Conservation (phyloP, 139 green algal species). For the Yamagishiella unicocca region DNA sequence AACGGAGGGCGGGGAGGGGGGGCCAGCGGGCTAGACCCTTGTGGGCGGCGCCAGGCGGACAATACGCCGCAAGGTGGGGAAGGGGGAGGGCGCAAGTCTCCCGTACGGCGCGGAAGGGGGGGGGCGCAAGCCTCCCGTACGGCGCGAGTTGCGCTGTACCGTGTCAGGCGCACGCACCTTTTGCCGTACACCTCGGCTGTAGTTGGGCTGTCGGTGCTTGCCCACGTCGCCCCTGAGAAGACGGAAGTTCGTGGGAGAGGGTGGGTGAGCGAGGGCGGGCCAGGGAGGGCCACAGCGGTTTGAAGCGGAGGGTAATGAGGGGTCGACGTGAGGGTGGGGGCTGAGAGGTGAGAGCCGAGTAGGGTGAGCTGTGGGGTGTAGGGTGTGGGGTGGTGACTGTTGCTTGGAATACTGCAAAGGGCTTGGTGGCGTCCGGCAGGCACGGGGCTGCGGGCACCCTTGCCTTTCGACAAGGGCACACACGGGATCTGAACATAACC, state of each 20-base stretch:
- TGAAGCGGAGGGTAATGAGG: background rate
- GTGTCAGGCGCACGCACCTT: background rate
- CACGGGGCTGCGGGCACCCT: too few relatives aligned
- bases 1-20: background rate
- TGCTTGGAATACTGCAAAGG: too few relatives aligned
- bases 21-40: background rate
- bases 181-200: slow-evolving; percentile 56
- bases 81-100: background rate
- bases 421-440: too few relatives aligned
- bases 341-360: background rate
- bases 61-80: background rate
- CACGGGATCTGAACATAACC: too few relatives aligned
- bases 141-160: background rate
- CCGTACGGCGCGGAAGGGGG: background rate
- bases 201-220: slow-evolving; percentile 47
- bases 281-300: too few relatives aligned
- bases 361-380: background rate
- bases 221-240: slow-evolving; percentile 57
- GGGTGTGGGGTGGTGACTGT: background rate
- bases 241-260: too few relatives aligned
- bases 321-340: background rate
- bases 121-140: background rate
- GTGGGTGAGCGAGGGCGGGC: too few relatives aligned
- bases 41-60: too few relatives aligned
- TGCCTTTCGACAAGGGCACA: too few relatives aligned